Conservation (phyloP, 2,329 filamentous ascomycete genomes). For the Diaporthe sp. region DNA sequence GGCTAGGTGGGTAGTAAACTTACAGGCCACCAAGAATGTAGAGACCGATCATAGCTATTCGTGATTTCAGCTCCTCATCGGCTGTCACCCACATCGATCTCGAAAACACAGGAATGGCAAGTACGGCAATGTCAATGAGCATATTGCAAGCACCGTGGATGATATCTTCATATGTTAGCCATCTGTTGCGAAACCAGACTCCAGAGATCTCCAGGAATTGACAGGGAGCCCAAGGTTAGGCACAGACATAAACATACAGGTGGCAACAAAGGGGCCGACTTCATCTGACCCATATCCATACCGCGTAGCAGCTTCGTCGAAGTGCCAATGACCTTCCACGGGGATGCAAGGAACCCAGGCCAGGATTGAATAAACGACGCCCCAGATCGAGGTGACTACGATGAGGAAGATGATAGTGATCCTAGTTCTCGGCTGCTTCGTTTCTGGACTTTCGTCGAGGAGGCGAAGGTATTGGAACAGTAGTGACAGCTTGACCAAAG, state of each 20-base stretch:
- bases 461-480: conserved; percentile 48
- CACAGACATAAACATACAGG: conserved; percentile 11
- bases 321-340: conserved; percentile 44
- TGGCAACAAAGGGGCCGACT: conserved; percentile 5
- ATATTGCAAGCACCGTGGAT: conserved; percentile 39
- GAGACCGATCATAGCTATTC: conserved; percentile 33
- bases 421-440: conserved; percentile 40
- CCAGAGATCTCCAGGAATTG: neutral
- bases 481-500: conserved; percentile 46
- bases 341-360: conserved; percentile 46
- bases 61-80: conserved; percentile 23
- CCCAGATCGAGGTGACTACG: conserved; percentile 44
- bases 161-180: neutral
- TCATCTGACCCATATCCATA: conserved; percentile 38
- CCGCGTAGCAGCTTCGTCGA: conserved; percentile 16
- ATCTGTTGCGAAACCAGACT: neutral
- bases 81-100: conserved; percentile 38
- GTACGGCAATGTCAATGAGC: conserved; percentile 36
- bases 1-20: conserved; percentile 16
- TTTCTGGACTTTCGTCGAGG: conserved; percentile 40
- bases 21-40: conserved; percentile 41
- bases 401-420: conserved; percentile 41
- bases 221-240: too few relatives aligned
- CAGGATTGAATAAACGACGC: conserved; percentile 43
- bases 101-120: conserved; percentile 37